Evolutionary conservation across 305 asterid species (phyloP).

Genomic region (Solanum chacoense): DNA sequence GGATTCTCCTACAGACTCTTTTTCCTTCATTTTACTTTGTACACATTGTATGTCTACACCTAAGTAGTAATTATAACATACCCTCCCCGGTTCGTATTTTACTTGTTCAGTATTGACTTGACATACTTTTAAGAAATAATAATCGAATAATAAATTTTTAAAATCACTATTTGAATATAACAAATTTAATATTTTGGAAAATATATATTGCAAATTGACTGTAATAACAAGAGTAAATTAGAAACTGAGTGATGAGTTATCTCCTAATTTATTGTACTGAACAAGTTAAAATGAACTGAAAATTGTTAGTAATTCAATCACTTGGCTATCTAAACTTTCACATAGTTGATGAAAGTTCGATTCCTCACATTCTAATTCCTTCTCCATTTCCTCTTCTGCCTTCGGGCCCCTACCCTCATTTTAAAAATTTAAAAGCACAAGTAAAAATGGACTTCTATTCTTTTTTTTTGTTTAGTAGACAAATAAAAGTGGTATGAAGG

Average conservation of each 20-base stretch:
- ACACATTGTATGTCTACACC: background rate
- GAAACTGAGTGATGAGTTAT: background rate
- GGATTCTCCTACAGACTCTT: background rate
- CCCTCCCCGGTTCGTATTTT: background rate
- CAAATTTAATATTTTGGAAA: background rate
- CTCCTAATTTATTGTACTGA: background rate
- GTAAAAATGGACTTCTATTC: background rate
- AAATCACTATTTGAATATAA: background rate
- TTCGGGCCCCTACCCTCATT: background rate
- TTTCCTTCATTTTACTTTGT: background rate
- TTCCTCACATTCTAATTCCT: background rate
- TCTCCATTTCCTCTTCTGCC: background rate
- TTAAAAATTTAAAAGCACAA: background rate
- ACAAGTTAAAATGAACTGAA: background rate
- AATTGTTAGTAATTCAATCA: no score
- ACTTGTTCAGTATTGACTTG: background rate
- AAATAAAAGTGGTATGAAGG: no score
- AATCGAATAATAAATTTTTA: background rate
- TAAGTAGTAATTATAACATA: background rate
- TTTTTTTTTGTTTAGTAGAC: background rate
- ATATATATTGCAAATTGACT: background rate
- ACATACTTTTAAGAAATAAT: fast-evolving
- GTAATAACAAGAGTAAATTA: background rate
- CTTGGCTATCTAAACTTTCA: background rate
- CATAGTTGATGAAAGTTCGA: no score